phyloP scores from a whole-genome alignment of 2,329 filamentous ascomycete genomes.

The Scytalidium sp. region DNA sequence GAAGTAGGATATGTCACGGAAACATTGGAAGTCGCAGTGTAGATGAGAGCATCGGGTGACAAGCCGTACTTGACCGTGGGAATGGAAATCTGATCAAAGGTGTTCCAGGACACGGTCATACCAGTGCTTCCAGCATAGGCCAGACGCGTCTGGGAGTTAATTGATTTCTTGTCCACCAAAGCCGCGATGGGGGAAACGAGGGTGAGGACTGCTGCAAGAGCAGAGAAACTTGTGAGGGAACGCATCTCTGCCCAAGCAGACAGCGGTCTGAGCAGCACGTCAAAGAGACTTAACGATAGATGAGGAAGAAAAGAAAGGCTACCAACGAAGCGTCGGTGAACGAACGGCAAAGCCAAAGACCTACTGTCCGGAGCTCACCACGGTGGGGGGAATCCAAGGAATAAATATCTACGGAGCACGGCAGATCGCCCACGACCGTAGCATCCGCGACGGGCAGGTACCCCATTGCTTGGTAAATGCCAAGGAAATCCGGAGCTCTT shows the following conservation, averaged over 20 bases:
- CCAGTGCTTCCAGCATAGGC: slow-evolving; percentile 17
- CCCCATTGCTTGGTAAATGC: too few species aligned
- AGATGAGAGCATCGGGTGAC: slow-evolving; percentile 16
- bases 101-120: slow-evolving; percentile 32
- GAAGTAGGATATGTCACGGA: slow-evolving; percentile 30
- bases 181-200: neutral
- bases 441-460: too few species aligned
- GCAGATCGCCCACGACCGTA: too few species aligned
- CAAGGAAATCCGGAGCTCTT: too few species aligned
- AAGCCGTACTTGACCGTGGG: slow-evolving; percentile 29
- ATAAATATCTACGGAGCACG: too few species aligned
- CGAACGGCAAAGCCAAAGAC: neutral
- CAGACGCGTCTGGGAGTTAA: slow-evolving; percentile 8
- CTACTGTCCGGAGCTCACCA: too few species aligned
- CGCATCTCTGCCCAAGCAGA: neutral
- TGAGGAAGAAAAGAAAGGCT: neutral
- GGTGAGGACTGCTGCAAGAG: neutral
- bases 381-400: too few species aligned
- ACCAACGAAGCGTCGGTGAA: neutral
- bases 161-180: neutral
- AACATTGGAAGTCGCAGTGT: slow-evolving; percentile 21
- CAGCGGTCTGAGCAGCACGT: neutral
- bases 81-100: slow-evolving; percentile 20
- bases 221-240: neutral
- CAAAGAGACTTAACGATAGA: neutral